Base-by-base conservation (phyloP, 306 rosid species). In the Cicer chorassanicum region DNA sequence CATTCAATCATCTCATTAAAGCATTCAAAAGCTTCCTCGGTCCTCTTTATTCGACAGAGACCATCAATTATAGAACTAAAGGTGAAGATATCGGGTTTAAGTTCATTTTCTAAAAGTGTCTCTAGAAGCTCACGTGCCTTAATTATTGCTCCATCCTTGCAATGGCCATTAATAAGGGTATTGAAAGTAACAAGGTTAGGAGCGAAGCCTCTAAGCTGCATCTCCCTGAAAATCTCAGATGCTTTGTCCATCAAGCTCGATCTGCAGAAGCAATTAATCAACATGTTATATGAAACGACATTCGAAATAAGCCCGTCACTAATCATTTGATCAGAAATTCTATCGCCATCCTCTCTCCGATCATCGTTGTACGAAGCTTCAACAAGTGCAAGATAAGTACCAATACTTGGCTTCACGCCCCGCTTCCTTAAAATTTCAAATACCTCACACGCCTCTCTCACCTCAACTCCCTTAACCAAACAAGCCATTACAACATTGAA, bases 141-240 rank as follows among this genome's bases (percentile, higher is more conserved):
- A 16, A 49, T 77, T 67, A 89, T 61, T 44, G 85, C 79, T 43
- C 90, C 89, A 73, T 46, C 78, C 77, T 84, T 91, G 87, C 96
- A 85, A 86, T 83, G 76, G 42, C 96, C 96, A 56, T 84, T 41
- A 63, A 93, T 86, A 80, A 91, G 92, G 39, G 92, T 93, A 80
- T 91, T 93, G 65, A 85, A 87, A 66, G 98, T 93, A 51, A 93
- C 91, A 76, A 91, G 87, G 86, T 79, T 91, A 8, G 97, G 98
- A 75, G 72, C 63, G 64, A 87, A 81, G 10, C 94, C 93, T 39
- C 68, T 83, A 72, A 36, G 53, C 72, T 62, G 86, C 92, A 93
- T 89, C 57, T 87, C 81, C 21, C 60, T 70, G 64, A 89, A 91
- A 66, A 81, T 70, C 65, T 84, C 82, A 39, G 72, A 83, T 29